phyloP scores from a whole-genome alignment of 2,329 filamentous ascomycete species.

The Fusarium lateritium region DNA sequence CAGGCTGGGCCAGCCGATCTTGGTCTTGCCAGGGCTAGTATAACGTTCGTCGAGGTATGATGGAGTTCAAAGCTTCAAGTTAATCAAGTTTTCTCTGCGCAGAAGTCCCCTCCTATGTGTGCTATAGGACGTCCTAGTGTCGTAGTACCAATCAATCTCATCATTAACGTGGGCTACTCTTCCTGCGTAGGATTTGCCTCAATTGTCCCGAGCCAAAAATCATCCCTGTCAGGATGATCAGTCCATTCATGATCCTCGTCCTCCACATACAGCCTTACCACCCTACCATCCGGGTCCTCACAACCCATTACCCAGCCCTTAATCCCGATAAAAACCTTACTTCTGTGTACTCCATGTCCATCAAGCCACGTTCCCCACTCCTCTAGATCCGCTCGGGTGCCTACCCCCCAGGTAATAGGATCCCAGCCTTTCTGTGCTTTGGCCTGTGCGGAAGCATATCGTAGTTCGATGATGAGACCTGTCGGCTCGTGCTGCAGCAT shows the following conservation, averaged over 20 bases:
- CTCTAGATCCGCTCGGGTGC: not conserved
- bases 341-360: not conserved
- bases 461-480: not conserved
- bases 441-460: not conserved
- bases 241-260: slow-evolving; percentile 4
- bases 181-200: not conserved
- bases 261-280: not conserved
- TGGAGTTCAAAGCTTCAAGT: too few relatives aligned
- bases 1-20: too few relatives aligned
- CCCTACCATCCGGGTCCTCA: slow-evolving; percentile 1
- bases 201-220: slow-evolving; percentile 2
- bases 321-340: not conserved
- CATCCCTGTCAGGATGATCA: not conserved
- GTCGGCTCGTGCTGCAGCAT: slow-evolving; percentile 4
- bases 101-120: too few relatives aligned
- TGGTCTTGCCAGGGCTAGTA: too few relatives aligned
- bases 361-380: not conserved
- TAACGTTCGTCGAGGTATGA: too few relatives aligned
- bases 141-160: too few relatives aligned
- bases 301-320: slow-evolving; percentile 9
- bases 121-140: too few relatives aligned
- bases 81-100: too few relatives aligned
- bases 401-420: slow-evolving; percentile 2
- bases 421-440: not conserved
- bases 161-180: too few relatives aligned